Conservation (phyloP, 768 basidiomycete genomes). For the Phylloporus scabripes region DNA sequence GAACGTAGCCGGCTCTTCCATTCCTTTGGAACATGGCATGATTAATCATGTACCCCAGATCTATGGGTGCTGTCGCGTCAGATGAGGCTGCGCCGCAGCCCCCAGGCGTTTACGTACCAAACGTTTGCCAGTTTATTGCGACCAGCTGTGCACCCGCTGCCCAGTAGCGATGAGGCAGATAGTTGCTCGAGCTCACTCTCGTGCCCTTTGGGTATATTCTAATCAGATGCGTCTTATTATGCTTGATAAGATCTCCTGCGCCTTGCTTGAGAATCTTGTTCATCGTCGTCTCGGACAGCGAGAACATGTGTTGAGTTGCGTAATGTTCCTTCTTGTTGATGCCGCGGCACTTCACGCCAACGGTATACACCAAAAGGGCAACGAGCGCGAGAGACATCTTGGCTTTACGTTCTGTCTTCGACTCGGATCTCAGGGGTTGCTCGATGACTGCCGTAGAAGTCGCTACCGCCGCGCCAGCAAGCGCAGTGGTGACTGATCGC, state of each 20-base stretch:
- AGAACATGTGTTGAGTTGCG: conserved; percentile 85
- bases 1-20: conserved; percentile 81
- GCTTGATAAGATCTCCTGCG: conserved; percentile 74
- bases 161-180: conserved; percentile 87
- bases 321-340: conserved; percentile 84
- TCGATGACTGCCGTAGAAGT: conserved; percentile 18
- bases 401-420: conserved; percentile 34
- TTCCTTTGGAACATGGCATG: conserved; percentile 94
- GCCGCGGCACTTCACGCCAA: conserved; percentile 91
- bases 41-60: conserved; percentile 88
- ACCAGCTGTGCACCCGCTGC: conserved; percentile 83
- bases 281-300: conserved; percentile 79
- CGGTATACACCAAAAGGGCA: conserved; percentile 83
- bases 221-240: conserved; percentile 77
- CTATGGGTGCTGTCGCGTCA: conserved; percentile 36
- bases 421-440: conserved; percentile 7
- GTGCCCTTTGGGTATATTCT: conserved; percentile 84
- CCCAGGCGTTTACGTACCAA: conserved; percentile 48
- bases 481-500: conserved; percentile 11
- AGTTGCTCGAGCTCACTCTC: conserved; percentile 80
- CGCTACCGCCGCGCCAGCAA: conserved; percentile 6
- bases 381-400: conserved; percentile 75
- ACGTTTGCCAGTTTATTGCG: conserved; percentile 97
- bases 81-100: neutral
- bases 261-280: conserved; percentile 68